These are phyloP conservation scores for Cladosporium halotolerans DNA, from an alignment of 2,329 filamentous ascomycete species.

Conservation along the genomic window DNA sequence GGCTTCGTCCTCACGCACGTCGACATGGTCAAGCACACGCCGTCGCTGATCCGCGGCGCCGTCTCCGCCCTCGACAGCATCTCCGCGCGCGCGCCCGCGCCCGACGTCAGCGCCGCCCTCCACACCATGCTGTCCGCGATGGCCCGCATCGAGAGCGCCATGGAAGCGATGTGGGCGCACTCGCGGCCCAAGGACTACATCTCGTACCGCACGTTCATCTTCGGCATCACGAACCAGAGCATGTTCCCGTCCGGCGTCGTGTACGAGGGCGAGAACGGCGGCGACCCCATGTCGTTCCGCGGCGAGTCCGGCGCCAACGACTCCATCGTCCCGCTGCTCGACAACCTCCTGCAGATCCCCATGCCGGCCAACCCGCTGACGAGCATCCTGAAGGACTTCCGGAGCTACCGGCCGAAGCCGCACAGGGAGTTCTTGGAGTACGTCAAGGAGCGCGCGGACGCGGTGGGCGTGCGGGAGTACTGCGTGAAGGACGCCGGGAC, in stretches of 20 bases:
- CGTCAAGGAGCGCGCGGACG: conserved; percentile 50
- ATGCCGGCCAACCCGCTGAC: conserved; percentile 90
- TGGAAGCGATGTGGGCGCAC: conserved; percentile 73
- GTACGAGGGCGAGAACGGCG: conserved; percentile 73
- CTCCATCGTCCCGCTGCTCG: conserved; percentile 80
- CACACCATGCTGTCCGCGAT: conserved; percentile 28
- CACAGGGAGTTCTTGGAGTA: conserved; percentile 78
- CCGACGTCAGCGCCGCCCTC: conserved; percentile 20
- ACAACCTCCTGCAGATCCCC: conserved; percentile 75
- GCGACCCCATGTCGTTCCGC: conserved; percentile 69
- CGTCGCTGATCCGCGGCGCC: conserved; percentile 66
- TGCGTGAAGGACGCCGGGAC: conserved; percentile 31
- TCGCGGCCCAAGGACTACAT: conserved; percentile 80
- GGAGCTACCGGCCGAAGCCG: conserved; percentile 80
- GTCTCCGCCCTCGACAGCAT: conserved; percentile 58
- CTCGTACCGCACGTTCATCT: conserved; percentile 92
- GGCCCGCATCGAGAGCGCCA: conserved; percentile 27
- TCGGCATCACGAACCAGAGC: conserved; percentile 84
- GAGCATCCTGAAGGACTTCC: conserved; percentile 80
- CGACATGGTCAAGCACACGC: conserved; percentile 88
- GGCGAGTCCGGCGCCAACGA: conserved; percentile 94
- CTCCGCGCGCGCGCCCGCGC: conserved; percentile 17
- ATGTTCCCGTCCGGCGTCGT: conserved; percentile 93
- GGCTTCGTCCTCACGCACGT: conserved; percentile 95
- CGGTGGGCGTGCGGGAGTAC: conserved; percentile 53